These are phyloP conservation scores for Dryas alaskensis DNA, from an alignment of 306 rosid genomes.

Conservation along the genomic window DNA sequence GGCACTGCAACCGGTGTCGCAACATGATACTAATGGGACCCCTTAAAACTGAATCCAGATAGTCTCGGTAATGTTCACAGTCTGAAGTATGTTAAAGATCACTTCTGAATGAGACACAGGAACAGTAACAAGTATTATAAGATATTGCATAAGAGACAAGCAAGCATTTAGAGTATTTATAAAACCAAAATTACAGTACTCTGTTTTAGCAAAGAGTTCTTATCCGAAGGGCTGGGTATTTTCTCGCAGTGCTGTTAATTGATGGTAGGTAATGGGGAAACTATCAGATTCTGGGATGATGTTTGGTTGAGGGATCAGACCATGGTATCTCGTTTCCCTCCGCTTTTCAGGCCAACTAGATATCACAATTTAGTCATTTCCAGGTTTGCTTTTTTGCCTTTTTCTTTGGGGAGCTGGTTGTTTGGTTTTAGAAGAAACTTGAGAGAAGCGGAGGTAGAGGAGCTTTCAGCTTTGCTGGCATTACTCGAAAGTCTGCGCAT, in stretches of 20 bases:
- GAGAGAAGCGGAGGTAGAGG: not conserved
- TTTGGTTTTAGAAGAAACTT: not conserved
- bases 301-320: not conserved
- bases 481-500: not conserved
- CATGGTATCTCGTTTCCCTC: not conserved
- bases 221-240: no score
- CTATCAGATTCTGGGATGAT: not conserved
- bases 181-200: not conserved
- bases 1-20: slow-evolving; percentile 82
- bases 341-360: not conserved
- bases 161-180: not conserved
- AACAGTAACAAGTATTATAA: not conserved
- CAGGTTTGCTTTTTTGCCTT: not conserved
- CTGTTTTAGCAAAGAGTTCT: not conserved
- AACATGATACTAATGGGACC: slow-evolving; percentile 90
- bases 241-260: no score
- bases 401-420: not conserved
- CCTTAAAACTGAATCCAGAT: slow-evolving; percentile 68
- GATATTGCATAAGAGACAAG: not conserved
- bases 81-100: slow-evolving; percentile 75
- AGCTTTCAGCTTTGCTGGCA: not conserved
- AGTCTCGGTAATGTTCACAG: slow-evolving; percentile 75
- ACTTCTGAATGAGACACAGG: slow-evolving; percentile 20
- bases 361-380: not conserved
- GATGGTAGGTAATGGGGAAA: not conserved